Evolutionary conservation across 805 yeast species (phyloP).

Genomic region (Lipomyces orientalis): DNA sequence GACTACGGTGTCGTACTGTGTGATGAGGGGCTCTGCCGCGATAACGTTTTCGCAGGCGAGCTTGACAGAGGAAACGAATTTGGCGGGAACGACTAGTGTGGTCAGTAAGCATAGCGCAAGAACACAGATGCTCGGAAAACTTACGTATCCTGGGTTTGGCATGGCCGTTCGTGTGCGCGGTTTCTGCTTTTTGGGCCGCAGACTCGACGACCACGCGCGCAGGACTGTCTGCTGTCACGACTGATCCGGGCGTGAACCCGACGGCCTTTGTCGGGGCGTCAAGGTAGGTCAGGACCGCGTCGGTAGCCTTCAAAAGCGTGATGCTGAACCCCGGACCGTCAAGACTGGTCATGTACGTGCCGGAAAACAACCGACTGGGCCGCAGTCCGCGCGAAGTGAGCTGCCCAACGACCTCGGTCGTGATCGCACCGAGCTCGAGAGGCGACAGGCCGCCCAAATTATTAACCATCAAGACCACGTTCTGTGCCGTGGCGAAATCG

Average conservation of each 20-base stretch:
- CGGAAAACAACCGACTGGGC: slow-evolving; percentile 74
- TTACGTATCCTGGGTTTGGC: slow-evolving; percentile 20
- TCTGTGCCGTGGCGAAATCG: slow-evolving; percentile 64
- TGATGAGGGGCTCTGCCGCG: slow-evolving; percentile 79
- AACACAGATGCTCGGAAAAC: slow-evolving; percentile 6
- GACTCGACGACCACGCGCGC: slow-evolving; percentile 30
- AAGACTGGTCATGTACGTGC: slow-evolving; percentile 85
- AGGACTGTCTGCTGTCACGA: slow-evolving; percentile 40
- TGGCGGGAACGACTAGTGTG: slow-evolving; percentile 40
- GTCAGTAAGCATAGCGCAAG: neutral
- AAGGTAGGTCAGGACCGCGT: slow-evolving; percentile 60
- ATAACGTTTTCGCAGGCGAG: slow-evolving; percentile 60
- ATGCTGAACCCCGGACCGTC: slow-evolving; percentile 92
- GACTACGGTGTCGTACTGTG: slow-evolving; percentile 82
- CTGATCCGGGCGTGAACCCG: slow-evolving; percentile 66
- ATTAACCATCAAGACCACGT: slow-evolving; percentile 73
- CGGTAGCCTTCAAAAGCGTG: slow-evolving; percentile 74
- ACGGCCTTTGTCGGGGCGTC: slow-evolving; percentile 80
- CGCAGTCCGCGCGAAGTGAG: slow-evolving; percentile 46
- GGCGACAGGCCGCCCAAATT: slow-evolving; percentile 90
- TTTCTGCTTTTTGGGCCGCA: slow-evolving; percentile 35
- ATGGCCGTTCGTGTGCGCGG: slow-evolving; percentile 39
- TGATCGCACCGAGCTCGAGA: slow-evolving; percentile 75
- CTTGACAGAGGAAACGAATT: slow-evolving; percentile 48
- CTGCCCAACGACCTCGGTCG: slow-evolving; percentile 52